Evolutionary conservation across 2,329 filamentous ascomycete genomes (phyloP), one percentile per base, ranked within the genome.

Genomic region (Arthrobotrys musiformis): DNA sequence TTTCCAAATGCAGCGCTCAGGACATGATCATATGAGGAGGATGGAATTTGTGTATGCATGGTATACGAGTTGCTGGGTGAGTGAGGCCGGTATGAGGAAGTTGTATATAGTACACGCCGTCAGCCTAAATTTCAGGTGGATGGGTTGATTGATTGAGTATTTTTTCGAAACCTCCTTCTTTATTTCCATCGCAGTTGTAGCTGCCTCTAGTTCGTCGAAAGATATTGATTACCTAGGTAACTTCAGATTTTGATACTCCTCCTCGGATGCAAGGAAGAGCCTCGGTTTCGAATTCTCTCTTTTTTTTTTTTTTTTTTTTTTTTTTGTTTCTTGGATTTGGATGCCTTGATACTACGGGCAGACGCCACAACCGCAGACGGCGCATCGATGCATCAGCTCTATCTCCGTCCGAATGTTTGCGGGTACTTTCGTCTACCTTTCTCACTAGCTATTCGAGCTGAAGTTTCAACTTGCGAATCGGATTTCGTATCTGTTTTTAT

Each of bases 341-440:
- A 30, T 26, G 54, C 17, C 22, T 37, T 33, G 30, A 58, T 58
- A 37, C 24, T 6, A 40, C 66, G 33, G 66, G n/a, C n/a, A n/a
- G n/a, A n/a, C 66, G 66, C 66, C 66, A 70, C 66, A 70, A 48
- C 66, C 66, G 66, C 37, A 70, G 54, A 61, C 52, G 35, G 40
- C 40, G 46, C 54, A 5, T 50, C 19, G 26, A 46, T 68, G n/a
- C 7, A 6, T 35, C 30, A 5, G 19, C 19, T 24, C 22, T 50
- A 50, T 28, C 48, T 48, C 28, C 54, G 44, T 70, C 66, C 66
- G 54, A 52, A 50, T 11, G 33, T 30, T 28, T 54, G 52, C 60
- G 66, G 66, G 19, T 52, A 70, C 44, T 61, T 61, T 69, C 22
- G 15, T 19, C 3, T n/a, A n/a, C n/a, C n/a, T n/a, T n/a, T n/a